Conservation (phyloP, 768 basidiomycete species). For the Tylopilus rubrobrunneus region DNA sequence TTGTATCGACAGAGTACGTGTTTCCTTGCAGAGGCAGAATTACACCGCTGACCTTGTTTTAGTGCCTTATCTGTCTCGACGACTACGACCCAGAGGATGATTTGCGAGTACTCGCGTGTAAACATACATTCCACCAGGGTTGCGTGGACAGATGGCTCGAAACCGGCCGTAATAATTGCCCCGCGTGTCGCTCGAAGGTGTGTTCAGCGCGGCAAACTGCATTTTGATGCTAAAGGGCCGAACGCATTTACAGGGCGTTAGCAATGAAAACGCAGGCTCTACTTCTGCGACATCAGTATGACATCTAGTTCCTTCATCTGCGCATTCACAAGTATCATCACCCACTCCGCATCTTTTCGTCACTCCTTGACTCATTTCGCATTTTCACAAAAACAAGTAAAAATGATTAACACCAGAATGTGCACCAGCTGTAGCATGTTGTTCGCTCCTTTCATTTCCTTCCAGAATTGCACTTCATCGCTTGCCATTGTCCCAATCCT, state of each 20-base stretch:
- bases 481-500: slow-evolving; percentile 6
- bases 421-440: slow-evolving; percentile 27
- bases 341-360: slow-evolving; percentile 4
- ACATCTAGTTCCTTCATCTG: slow-evolving; percentile 3
- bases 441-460: slow-evolving; percentile 4
- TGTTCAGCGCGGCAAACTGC: slow-evolving; percentile 12
- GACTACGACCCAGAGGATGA: slow-evolving; percentile 80
- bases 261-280: slow-evolving; percentile 15
- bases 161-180: slow-evolving; percentile 85
- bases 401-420: slow-evolving; percentile 3
- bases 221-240: neutral
- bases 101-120: slow-evolving; percentile 74
- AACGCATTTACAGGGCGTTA: slow-evolving; percentile 21
- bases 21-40: neutral
- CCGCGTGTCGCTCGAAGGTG: slow-evolving; percentile 81
- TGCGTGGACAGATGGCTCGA: slow-evolving; percentile 91
- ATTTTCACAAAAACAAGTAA: slow-evolving; percentile 12
- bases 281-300: slow-evolving; percentile 7
- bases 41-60: slow-evolving; percentile 1
- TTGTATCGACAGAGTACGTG: slow-evolving; percentile 72
- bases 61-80: slow-evolving; percentile 86
- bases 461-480: slow-evolving; percentile 8
- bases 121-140: slow-evolving; percentile 84
- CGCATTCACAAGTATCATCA: neutral
- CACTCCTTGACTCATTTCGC: slow-evolving; percentile 19